Evolutionary conservation across 176 grass and related monocot genomes (phyloP), one percentile per base, ranked within the genome.

Genomic region (Hsuehochloa calcarea): DNA sequence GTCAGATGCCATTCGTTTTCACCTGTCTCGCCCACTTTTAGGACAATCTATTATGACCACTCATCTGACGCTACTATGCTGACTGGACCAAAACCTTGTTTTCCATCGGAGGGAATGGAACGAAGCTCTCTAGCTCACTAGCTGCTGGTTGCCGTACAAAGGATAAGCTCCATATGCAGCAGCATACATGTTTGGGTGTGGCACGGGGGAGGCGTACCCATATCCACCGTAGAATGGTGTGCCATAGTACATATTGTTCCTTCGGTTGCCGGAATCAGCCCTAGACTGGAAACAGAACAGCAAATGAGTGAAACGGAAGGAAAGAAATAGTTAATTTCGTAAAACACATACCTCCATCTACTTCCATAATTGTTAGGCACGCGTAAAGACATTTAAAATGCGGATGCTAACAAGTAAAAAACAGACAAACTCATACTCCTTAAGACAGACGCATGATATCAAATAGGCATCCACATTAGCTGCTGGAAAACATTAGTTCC

Each of bases 191-290:
- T 71, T 89, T 16, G 89, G 89, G 82, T 94, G 89, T 4, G 89
- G 89, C 16, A 91, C 70, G 0, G 86, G 89, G 22, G 86, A 86
- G 58, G 87, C 80, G 4, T 94, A 94, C 29, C 87, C 87, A 0
- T 91, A 94, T 40, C 92, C 89, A 16, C 90, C 85, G 0, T 91
- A 94, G 69, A 91, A 89, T 27, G 77, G 89, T 2, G 89, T 55
- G 74, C 92, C 85, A 22, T 90, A 94, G 81, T 91, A 94, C 87
- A 87, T 85, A 27, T 76, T 84, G 72, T 90, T 94, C 78, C 92
- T 91, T 74, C 87, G 63, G 65, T 79, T 89, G 47, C 85, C 51
- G 0, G 66, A 79, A 56, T 94, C 92, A 68, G 45, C 87, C 78
- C 89, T 91, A 6, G 69, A 88, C 92, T 94, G 89, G 56, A 80